phyloP scores from a whole-genome alignment of 495 filamentous ascomycete genomes.

The Neurospora cerealis region DNA sequence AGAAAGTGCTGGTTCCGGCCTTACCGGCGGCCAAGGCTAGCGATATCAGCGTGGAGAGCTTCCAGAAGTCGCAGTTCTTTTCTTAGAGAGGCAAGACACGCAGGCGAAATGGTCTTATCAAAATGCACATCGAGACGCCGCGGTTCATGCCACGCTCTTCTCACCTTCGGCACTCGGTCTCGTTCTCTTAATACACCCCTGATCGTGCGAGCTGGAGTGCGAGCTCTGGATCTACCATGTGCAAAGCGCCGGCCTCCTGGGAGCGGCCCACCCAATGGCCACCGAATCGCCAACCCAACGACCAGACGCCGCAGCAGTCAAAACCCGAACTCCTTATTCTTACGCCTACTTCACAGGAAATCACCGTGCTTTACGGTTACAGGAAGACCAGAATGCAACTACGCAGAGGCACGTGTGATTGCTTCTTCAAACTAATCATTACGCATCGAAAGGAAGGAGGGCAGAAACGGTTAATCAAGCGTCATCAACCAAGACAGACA shows the following conservation, averaged over 20 bases:
- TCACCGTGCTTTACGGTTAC: not conserved
- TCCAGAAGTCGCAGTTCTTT: constrained; percentile 84
- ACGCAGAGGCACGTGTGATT: not conserved
- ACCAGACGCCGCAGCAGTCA: not conserved
- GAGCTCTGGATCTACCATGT: not conserved
- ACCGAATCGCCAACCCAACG: not conserved
- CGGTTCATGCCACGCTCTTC: not conserved
- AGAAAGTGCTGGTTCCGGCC: constrained; percentile 23
- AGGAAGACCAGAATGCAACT: not conserved
- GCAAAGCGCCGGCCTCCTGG: not conserved
- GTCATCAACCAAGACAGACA: not conserved
- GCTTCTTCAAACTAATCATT: not conserved
- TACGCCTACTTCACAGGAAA: not conserved
- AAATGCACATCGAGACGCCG: not conserved
- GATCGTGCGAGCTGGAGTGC: not conserved
- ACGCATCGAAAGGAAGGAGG: not conserved
- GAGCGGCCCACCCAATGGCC: not conserved
- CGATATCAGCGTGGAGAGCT: constrained; percentile 72
- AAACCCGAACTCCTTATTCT: not conserved
- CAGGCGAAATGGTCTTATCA: not conserved
- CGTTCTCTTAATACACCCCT: not conserved
- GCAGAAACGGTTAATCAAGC: not conserved
- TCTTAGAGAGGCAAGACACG: constrained; percentile 30
- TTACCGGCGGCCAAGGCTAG: constrained; percentile 50
- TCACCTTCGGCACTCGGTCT: not conserved